Evolutionary conservation across 2,329 filamentous ascomycete species (phyloP).

Genomic region (Hymenoscyphus fraxineus): DNA sequence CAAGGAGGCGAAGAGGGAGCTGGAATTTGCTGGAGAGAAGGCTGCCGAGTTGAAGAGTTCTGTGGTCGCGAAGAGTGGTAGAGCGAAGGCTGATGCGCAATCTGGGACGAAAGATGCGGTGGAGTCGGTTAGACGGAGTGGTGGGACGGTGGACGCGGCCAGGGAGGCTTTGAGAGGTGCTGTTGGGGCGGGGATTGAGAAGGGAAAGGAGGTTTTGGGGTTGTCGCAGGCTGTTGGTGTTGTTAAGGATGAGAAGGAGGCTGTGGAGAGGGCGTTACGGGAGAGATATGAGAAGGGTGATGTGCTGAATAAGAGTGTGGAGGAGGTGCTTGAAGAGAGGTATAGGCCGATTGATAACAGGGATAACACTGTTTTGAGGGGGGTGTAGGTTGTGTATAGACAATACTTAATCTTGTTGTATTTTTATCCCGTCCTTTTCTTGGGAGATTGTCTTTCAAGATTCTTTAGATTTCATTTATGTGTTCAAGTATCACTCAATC

Average conservation of each 20-base stretch:
- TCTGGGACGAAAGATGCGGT: conserved; percentile 27
- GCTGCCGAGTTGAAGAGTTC: conserved; percentile 31
- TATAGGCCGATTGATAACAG: conserved; percentile 46
- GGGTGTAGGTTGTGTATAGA: conserved; percentile 27
- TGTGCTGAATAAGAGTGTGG: conserved; percentile 45
- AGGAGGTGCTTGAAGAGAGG: conserved; percentile 52
- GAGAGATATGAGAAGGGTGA: conserved; percentile 48
- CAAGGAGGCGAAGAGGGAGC: conserved; percentile 23
- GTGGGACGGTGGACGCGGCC: conserved; percentile 39
- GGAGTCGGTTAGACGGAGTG: conserved; percentile 26
- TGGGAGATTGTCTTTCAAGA: background rate
- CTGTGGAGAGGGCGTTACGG: conserved; percentile 46
- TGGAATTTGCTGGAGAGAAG: conserved; percentile 24
- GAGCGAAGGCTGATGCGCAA: conserved; percentile 23
- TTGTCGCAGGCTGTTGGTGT: conserved; percentile 39
- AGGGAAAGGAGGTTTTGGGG: conserved; percentile 37
- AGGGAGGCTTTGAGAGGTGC: conserved; percentile 36
- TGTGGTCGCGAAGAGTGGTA: conserved; percentile 31
- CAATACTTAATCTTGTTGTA: conserved; percentile 7
- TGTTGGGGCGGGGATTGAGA: conserved; percentile 35
- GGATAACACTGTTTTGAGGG: conserved; percentile 36
- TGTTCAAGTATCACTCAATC: background rate
- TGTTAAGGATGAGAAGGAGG: conserved; percentile 37
- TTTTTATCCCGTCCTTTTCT: background rate
- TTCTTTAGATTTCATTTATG: background rate